phyloP scores from a whole-genome alignment of 768 basidiomycete genomes.

The Podaxis sp. region DNA sequence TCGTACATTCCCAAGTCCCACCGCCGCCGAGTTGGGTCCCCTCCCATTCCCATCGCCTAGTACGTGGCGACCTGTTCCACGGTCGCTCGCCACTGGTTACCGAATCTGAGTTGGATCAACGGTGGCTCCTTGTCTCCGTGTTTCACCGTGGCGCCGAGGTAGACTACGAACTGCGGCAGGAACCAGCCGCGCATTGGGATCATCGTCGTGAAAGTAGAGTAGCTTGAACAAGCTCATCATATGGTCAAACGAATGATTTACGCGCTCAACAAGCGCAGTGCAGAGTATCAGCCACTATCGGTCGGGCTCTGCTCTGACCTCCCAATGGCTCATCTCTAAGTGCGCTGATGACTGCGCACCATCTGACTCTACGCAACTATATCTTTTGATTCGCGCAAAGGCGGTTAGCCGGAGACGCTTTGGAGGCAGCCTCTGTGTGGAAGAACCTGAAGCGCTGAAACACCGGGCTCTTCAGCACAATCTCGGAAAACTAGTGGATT shows the following conservation, averaged over 20 bases:
- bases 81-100: not conserved
- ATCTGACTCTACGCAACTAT: not conserved
- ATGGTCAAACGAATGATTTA: too few species aligned
- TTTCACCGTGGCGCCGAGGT: constrained; percentile 4
- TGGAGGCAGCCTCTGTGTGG: not conserved
- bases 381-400: not conserved
- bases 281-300: too few species aligned
- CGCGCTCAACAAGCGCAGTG: too few species aligned
- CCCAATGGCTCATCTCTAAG: not conserved
- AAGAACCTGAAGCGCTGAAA: not conserved
- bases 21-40: not conserved
- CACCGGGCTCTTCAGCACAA: not conserved
- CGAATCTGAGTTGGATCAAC: not conserved
- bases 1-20: not conserved
- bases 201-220: not conserved
- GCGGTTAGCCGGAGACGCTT: not conserved
- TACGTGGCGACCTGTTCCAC: not conserved
- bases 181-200: not conserved
- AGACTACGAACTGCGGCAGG: not conserved
- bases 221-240: not conserved
- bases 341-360: not conserved
- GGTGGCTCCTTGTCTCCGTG: not conserved
- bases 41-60: not conserved
- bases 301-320: too few species aligned
- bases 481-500: not conserved